These are phyloP conservation scores for Lignosus rhinocerotis DNA, from an alignment of 1,284 basidiomycete genomes.

Conservation along the genomic window DNA sequence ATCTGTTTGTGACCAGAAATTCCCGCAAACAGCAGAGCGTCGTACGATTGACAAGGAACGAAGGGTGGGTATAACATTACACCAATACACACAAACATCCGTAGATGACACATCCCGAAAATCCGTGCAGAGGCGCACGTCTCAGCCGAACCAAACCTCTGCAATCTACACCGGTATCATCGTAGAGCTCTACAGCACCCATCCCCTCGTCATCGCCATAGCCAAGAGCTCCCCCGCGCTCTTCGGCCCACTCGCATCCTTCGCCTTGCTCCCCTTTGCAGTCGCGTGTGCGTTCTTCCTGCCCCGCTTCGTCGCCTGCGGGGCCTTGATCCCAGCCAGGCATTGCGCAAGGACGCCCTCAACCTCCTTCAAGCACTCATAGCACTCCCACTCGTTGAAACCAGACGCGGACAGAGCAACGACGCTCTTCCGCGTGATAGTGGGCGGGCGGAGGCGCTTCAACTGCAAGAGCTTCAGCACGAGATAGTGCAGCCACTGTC, in stretches of 20 bases:
- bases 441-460: conserved; percentile 64
- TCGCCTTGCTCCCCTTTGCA: conserved; percentile 11
- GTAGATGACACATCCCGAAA: background rate
- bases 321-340: conserved; percentile 36
- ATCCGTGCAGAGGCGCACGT: background rate
- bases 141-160: background rate
- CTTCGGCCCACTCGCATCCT: conserved; percentile 33
- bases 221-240: conserved; percentile 56
- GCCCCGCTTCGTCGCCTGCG: conserved; percentile 32
- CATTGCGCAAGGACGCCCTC: conserved; percentile 49
- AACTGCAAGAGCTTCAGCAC: conserved; percentile 65
- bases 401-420: conserved; percentile 20
- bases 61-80: too few species aligned
- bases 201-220: conserved; percentile 54
- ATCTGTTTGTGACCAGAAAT: background rate
- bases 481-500: conserved; percentile 85
- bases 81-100: background rate
- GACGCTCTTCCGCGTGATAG: conserved; percentile 29
- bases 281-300: conserved; percentile 41
- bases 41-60: too few species aligned
- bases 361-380: conserved; percentile 59
- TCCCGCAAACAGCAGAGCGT: too few species aligned
- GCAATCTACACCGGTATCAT: too few species aligned
- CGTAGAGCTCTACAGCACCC: conserved; percentile 36
- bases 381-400: conserved; percentile 60